Base-by-base conservation (phyloP, 1,139 yeast species). In the Schizosaccharomyces versatilis region DNA sequence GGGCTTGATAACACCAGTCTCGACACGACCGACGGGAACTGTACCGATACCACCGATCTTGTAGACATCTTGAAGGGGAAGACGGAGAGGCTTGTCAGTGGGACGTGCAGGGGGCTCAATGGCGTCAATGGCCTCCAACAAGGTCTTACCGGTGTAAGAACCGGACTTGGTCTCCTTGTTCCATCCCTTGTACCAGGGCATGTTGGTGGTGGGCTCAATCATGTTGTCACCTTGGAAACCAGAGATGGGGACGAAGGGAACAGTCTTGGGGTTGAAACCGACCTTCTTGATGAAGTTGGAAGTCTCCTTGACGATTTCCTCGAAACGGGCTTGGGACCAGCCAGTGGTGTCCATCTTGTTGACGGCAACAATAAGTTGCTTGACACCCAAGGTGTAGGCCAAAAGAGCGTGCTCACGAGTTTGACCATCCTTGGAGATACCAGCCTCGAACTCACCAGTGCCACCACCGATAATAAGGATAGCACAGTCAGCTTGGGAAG, bases 221-320 rank as follows among this genome's bases (percentile, higher is more conserved):
- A 81, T 82, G 84, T 82, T 81, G 77, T 81, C 93, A 78, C 93
- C 93, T 77, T 81, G 81, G 90, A 88, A 81, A 70, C 93, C 93
- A 68, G 93, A 81, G 74, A 82, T 81, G 72, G 93, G 93, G 66
- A 81, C 90, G 80, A 82, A 82, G 68, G 93, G 81, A 74, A 82
- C 88, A 73, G 80, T 73, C 83, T 81, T 81, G 72, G 90, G 93
- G 82, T 82, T 81, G 85, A 74, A 81, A 77, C 90, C 90, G 67
- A 81, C 88, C 82, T 81, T 81, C 84, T 81, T 82, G 80, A 82
- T 79, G 81, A 81, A 82, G 80, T 79, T 79, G 67, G 85, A 73
- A 65, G 84, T 79, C 75, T 81, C 90, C 84, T 81, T 81, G 73
- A 76, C 72, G 67, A 81, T 82, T 73, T 81, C 90, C 68, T 79